A percentile compares a stretch with the other conserved stretches of the same genome.
Conservation (phyloP, 139 green algal genomes). For the Closterium sp. region DNA sequence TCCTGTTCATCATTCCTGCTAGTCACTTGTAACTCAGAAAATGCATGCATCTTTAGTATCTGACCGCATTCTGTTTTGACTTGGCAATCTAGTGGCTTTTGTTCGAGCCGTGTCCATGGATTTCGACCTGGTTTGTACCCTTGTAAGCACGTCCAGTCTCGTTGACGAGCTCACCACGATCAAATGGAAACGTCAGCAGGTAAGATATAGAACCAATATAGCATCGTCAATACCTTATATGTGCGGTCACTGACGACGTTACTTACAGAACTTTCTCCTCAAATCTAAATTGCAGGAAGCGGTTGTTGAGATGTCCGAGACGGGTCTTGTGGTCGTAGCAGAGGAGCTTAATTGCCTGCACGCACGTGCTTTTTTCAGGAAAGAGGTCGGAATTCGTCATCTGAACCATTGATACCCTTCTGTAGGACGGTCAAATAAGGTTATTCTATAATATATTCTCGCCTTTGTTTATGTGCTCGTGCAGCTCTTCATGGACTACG, state of each 20-base stretch:
- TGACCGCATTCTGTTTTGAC: neutral
- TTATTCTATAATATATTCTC: neutral
- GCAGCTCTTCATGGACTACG: conserved; percentile 48
- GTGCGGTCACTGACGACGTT: too few species aligned
- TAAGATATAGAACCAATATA: neutral
- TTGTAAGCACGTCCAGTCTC: conserved; percentile 8
- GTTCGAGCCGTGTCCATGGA: neutral
- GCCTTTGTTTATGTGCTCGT: neutral
- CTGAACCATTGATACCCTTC: neutral
- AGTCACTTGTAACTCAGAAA: neutral
- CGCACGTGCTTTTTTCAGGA: conserved; percentile 44
- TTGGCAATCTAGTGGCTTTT: neutral
- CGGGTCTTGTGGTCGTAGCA: conserved; percentile 37
- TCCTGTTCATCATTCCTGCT: neutral
- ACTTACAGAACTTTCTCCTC: too few species aligned
- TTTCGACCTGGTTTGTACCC: conserved; percentile 22
- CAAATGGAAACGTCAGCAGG: conserved; percentile 44
- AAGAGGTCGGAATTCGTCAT: conserved; percentile 22
- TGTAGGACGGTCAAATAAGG: too few species aligned
- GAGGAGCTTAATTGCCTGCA: conserved; percentile 47
- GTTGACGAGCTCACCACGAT: conserved; percentile 28
- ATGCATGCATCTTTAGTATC: neutral
- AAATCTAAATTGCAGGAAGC: conserved; percentile 32
- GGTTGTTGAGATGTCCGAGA: conserved; percentile 44
- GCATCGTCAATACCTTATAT: neutral